A percentile compares a stretch with the other conserved stretches of the same genome.
Evolutionary conservation across 2,329 filamentous ascomycete species (phyloP).

Genomic region (Neonectria hederae): DNA sequence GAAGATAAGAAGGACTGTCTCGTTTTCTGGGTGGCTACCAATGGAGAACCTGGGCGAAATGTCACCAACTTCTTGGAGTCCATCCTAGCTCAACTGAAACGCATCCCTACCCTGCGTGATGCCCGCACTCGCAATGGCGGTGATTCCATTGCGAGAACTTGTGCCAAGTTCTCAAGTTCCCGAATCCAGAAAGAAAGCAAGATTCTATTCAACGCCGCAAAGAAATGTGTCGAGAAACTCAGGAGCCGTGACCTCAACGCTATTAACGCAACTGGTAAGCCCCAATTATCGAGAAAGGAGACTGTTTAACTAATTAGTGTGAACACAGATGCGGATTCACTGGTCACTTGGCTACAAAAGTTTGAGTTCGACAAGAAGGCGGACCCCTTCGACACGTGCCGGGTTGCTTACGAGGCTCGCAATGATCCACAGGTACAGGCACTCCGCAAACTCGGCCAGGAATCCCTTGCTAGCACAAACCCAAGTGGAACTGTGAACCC

Average conservation of each 20-base stretch:
- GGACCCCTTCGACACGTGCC: constrained; percentile 14
- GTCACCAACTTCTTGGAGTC: constrained; percentile 44
- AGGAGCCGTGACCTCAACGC: neutral
- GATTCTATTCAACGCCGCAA: constrained; percentile 24
- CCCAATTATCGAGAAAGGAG: neutral
- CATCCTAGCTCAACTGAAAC: constrained; percentile 33
- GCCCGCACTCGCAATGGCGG: neutral
- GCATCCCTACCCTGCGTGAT: neutral
- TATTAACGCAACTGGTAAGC: neutral
- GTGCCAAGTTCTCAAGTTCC: constrained; percentile 27
- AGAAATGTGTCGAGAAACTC: constrained; percentile 27
- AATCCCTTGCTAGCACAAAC: neutral
- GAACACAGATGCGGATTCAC: neutral
- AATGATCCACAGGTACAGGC: constrained; percentile 30
- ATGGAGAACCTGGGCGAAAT: constrained; percentile 39
- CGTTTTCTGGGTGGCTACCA: constrained; percentile 57
- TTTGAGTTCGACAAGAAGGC: neutral
- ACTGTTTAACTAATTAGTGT: neutral
- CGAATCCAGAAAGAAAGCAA: constrained; percentile 39
- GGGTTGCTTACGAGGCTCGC: constrained; percentile 28
- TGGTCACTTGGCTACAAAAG: constrained; percentile 27
- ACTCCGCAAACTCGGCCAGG: constrained; percentile 22
- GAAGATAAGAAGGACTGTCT: constrained; percentile 46
- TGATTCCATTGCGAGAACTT: constrained; percentile 8
- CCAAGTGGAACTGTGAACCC: neutral